Evolutionary conservation across 2,329 filamentous ascomycete genomes (phyloP), one percentile per base, ranked within the genome.

Genomic region (Trichoderma koningiopsis): DNA sequence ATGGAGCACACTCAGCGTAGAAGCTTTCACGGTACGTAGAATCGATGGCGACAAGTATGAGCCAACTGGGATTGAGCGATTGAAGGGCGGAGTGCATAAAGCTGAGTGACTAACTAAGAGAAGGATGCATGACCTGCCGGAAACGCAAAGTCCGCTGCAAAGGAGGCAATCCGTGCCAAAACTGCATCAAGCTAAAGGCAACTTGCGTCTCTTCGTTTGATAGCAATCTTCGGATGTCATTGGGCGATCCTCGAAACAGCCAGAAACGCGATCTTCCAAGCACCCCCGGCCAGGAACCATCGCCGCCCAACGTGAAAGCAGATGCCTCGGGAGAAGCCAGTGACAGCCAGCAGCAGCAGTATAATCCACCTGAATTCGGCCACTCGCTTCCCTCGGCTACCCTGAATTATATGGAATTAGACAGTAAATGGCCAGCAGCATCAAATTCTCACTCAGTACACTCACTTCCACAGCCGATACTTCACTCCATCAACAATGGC

Each of bases 121-220:
- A 19, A 67, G 64, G 64, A 19, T 67, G 64, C 35, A 37, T 67
- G 29, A 67, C 64, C 6, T 67, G 64, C 16, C 31, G 64, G 37
- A 67, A 59, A 33, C 64, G 64, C 43, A 67, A 67, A 35, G 64
- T 67, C 31, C 64, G 64, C 22, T 67, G 64, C 29, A 52, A 13
- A 31, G 64, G 64, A 27, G 64, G 64, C 52, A 35, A 60, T 33
- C 64, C 64, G 14, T 67, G 64, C 55, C 64, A 67, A 29, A 67
- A 67, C 29, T 67, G 64, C 53, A 10, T 43, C 6, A 37, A 40
- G 10, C 22, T 67, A 16, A 67, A 67, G 19, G 29, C 40, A 22
- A 35, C 53, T 19, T 67, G 64, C 33, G 16, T 40, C 29, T 57
- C 64, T 8, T 59, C 64, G 13, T 67, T 67, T 60, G 64, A 67